phyloP scores from a whole-genome alignment of 148 eudicot species.

The Arctostaphylos glauca region DNA sequence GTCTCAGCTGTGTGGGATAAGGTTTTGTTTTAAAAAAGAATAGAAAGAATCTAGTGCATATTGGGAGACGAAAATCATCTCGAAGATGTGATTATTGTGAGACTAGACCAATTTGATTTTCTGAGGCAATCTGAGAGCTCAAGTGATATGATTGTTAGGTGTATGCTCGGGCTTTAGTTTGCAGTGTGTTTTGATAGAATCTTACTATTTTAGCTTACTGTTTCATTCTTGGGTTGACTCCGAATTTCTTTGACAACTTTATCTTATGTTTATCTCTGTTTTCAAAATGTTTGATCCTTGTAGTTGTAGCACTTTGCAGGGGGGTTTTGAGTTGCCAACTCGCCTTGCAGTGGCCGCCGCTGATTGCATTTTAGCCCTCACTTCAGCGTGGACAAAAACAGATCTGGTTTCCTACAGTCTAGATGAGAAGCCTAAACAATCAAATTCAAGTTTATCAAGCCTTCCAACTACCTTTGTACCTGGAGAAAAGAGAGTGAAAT shows the following conservation, averaged over 20 bases:
- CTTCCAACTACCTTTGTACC: constrained; percentile 20
- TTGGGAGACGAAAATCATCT: background rate
- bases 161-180: background rate
- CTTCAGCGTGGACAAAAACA: constrained; percentile 48
- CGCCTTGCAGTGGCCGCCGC: constrained; percentile 82
- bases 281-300: background rate
- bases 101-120: background rate
- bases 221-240: background rate
- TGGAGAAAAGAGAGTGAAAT: constrained; percentile 33
- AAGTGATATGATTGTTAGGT: background rate
- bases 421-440: constrained; percentile 29
- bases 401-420: constrained; percentile 25
- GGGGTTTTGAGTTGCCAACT: constrained; percentile 86
- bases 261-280: background rate
- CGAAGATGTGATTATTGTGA: background rate
- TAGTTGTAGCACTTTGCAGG: constrained; percentile 57
- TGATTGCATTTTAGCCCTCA: constrained; percentile 62
- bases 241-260: background rate
- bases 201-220: background rate
- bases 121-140: background rate
- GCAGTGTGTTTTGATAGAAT: background rate
- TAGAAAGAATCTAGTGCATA: background rate
- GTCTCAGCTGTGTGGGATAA: background rate
- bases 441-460: constrained; percentile 19
- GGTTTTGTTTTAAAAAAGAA: background rate